Evolutionary conservation across 73 alveolate genomes (phyloP).

Genomic region (Diophrys sp.): DNA sequence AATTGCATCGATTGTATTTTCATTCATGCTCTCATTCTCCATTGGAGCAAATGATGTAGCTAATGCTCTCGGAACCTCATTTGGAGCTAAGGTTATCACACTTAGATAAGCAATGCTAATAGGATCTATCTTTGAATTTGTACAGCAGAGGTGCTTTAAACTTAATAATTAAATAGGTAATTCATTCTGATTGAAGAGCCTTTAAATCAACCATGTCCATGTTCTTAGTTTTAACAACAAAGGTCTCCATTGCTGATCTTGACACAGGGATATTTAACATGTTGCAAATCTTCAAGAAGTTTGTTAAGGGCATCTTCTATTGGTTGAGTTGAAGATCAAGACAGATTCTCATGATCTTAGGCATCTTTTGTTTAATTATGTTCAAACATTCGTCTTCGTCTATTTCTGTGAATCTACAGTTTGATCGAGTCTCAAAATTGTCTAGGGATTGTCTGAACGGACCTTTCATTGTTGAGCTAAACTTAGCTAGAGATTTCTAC

Average conservation of each 20-base stretch:
- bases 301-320: background rate
- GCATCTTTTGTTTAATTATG: background rate
- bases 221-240: background rate
- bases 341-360: background rate
- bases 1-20: too few relatives aligned
- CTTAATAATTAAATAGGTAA: too few relatives aligned
- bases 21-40: too few relatives aligned
- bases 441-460: background rate
- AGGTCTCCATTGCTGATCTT: background rate
- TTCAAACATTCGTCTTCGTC: background rate
- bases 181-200: background rate
- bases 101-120: too few relatives aligned
- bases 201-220: background rate
- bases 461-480: background rate
- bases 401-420: background rate
- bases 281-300: background rate
- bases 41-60: too few relatives aligned
- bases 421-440: background rate
- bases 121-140: too few relatives aligned
- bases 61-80: too few relatives aligned
- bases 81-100: too few relatives aligned
- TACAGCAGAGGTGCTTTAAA: too few relatives aligned
- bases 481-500: too few relatives aligned
- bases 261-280: background rate
- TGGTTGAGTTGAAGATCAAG: background rate